phyloP scores from a whole-genome alignment of 2,329 filamentous ascomycete genomes.

The Lachnellula cervina region DNA sequence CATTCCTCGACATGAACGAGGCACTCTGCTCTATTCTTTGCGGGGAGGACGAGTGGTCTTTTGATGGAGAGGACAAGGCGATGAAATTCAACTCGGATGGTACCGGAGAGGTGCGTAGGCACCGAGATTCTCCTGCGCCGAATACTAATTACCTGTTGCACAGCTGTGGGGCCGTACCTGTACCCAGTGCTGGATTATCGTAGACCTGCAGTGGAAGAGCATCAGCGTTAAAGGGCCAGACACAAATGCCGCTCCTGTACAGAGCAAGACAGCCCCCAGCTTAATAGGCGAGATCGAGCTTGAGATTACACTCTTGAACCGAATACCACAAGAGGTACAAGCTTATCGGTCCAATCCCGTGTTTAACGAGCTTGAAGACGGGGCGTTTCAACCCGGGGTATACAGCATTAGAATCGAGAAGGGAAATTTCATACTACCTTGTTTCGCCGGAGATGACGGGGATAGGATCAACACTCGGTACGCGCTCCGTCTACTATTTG shows the following conservation, averaged over 20 bases:
- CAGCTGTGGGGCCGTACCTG: constrained; percentile 4
- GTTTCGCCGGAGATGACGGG: not conserved
- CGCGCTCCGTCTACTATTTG: not conserved
- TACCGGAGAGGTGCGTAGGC: constrained; percentile 23
- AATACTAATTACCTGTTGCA: constrained; percentile 3
- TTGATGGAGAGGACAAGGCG: constrained; percentile 18
- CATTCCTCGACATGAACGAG: constrained; percentile 22
- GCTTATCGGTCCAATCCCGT: not conserved
- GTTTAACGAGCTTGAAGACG: not conserved
- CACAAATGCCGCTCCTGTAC: not conserved
- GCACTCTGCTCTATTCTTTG: constrained; percentile 25
- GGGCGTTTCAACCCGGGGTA: not conserved
- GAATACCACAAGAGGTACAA: not conserved
- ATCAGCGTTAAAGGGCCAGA: not conserved
- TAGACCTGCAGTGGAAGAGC: not conserved
- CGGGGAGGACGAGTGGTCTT: constrained; percentile 20
- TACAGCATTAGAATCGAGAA: not conserved
- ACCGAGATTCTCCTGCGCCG: not conserved
- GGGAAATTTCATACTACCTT: not conserved
- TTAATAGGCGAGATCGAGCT: not conserved
- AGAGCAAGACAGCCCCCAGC: not conserved
- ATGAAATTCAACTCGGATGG: constrained; percentile 26
- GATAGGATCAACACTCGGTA: not conserved
- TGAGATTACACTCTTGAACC: not conserved
- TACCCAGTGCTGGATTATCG: not conserved